Conservation (phyloP, 2,329 filamentous ascomycete genomes). For the Colletotrichum musae region DNA sequence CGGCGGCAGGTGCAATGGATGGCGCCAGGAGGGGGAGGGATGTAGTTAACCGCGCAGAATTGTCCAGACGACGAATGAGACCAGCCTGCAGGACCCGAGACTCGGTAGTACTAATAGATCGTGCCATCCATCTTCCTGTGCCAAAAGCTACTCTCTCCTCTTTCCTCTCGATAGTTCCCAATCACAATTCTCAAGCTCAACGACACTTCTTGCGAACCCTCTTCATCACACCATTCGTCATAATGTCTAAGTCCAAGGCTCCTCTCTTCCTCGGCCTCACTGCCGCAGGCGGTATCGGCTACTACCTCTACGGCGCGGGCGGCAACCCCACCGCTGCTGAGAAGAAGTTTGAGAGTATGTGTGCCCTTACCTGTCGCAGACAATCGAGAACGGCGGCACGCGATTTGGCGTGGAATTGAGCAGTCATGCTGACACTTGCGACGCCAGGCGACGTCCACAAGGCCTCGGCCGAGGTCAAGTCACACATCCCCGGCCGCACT, state of each 20-base stretch:
- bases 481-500: slow-evolving; percentile 73
- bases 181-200: slow-evolving; percentile 22
- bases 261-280: slow-evolving; percentile 71
- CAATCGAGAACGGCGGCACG: too few species aligned
- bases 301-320: slow-evolving; percentile 92
- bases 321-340: slow-evolving; percentile 86
- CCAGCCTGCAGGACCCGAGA: slow-evolving; percentile 24
- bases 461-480: slow-evolving; percentile 76
- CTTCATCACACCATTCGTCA: slow-evolving; percentile 40
- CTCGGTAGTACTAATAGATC: slow-evolving; percentile 40
- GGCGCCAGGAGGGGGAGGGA: slow-evolving; percentile 25
- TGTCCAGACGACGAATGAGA: slow-evolving; percentile 23
- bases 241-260: slow-evolving; percentile 63
- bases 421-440: background rate
- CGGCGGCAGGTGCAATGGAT: slow-evolving; percentile 24
- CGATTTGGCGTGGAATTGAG: too few species aligned
- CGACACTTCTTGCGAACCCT: background rate
- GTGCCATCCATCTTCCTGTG: slow-evolving; percentile 18
- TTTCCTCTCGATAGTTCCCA: slow-evolving; percentile 26
- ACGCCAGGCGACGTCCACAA: slow-evolving; percentile 80
- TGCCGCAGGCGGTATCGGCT: slow-evolving; percentile 79
- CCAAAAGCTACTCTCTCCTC: background rate
- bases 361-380: background rate
- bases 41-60: slow-evolving; percentile 25
- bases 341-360: slow-evolving; percentile 86